phyloP scores from a whole-genome alignment of 306 rosid genomes.

The Castanopsis chinensis region DNA sequence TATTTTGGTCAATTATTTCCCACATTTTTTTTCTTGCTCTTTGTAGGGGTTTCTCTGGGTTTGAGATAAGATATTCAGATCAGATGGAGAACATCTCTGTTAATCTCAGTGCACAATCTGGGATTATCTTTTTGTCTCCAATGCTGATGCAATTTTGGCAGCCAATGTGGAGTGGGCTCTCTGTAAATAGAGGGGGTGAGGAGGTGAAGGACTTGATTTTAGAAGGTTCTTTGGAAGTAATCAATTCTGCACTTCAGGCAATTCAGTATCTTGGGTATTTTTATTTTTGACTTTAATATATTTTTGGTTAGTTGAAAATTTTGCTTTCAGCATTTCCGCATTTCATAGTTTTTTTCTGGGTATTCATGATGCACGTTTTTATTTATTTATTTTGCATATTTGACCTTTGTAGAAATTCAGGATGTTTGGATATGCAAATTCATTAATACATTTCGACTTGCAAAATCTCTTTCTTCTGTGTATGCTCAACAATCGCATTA shows the following conservation, averaged over 20 bases:
- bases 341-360: background rate
- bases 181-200: constrained; percentile 33
- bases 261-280: constrained; percentile 77
- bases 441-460: background rate
- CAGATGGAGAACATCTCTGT: constrained; percentile 60
- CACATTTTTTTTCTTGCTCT: constrained; percentile 6
- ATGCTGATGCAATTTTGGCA: constrained; percentile 66
- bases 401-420: background rate
- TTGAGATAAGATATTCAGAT: constrained; percentile 78
- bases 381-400: background rate
- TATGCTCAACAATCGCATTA: constrained; percentile 1
- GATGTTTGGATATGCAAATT: background rate
- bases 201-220: constrained; percentile 46
- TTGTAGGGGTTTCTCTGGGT: constrained; percentile 70
- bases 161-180: constrained; percentile 51
- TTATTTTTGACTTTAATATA: background rate
- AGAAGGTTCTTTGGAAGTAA: constrained; percentile 66
- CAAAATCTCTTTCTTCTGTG: background rate
- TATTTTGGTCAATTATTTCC: background rate
- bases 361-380: background rate
- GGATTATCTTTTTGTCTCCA: constrained; percentile 62
- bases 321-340: background rate
- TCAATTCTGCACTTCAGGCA: constrained; percentile 71
- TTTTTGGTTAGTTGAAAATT: background rate
- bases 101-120: constrained; percentile 58